These are phyloP conservation scores for Petunia secreta DNA, from an alignment of 257 asterid species.

Conservation along the genomic window DNA sequence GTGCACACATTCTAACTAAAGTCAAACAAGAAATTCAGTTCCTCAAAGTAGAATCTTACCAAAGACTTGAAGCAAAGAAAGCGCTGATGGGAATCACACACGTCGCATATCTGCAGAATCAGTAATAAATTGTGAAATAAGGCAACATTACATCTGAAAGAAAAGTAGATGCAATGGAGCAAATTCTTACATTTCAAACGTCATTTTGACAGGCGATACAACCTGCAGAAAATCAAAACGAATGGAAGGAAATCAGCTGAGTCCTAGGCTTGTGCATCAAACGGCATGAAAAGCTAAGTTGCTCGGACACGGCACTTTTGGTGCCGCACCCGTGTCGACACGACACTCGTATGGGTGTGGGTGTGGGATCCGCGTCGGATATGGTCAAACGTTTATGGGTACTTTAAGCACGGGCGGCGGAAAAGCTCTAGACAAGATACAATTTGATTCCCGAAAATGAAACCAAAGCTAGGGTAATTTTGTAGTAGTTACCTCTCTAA, in stretches of 20 bases:
- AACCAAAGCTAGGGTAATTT: too few relatives aligned
- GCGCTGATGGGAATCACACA: conserved; percentile 98
- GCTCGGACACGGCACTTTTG: too few relatives aligned
- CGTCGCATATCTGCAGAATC: conserved; percentile 82
- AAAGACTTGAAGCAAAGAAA: conserved; percentile 88
- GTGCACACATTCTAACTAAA: neutral
- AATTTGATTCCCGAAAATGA: too few relatives aligned
- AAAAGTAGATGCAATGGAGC: conserved; percentile 25
- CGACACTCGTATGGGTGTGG: too few relatives aligned
- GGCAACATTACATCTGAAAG: conserved; percentile 22
- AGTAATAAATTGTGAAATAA: conserved; percentile 31
- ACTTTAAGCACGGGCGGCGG: too few relatives aligned
- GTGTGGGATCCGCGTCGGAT: too few relatives aligned
- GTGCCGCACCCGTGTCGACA: too few relatives aligned
- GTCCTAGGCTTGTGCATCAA: neutral
- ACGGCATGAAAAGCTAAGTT: neutral
- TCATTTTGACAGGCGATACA: conserved; percentile 92
- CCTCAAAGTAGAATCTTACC: conserved; percentile 53
- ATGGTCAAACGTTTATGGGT: too few relatives aligned
- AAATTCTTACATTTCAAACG: conserved; percentile 78
- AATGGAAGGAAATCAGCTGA: conserved; percentile 23
- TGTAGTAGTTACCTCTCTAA: too few relatives aligned
- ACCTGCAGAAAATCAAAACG: conserved; percentile 57
- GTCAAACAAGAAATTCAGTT: conserved; percentile 14
- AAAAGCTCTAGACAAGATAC: too few relatives aligned